phyloP scores from a whole-genome alignment of 164 flowering plant species.

The Hamamelis virginiana region DNA sequence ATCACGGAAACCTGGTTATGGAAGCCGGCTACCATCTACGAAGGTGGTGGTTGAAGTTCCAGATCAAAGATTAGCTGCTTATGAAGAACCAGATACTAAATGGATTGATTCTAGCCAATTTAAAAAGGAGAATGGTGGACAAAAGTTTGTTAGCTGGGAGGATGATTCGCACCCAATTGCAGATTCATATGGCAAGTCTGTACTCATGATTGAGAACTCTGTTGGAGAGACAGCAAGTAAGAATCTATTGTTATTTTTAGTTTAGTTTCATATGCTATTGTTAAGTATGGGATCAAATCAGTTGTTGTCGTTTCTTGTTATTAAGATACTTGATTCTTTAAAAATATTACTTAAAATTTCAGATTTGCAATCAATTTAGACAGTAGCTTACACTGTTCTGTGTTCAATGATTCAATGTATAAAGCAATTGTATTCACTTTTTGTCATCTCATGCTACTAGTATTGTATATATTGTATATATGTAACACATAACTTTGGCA shows the following conservation, averaged over 20 bases:
- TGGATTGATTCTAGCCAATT: conserved; percentile 54
- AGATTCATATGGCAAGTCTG: conserved; percentile 53
- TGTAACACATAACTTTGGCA: too few species aligned
- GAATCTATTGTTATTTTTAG: conserved; percentile 13
- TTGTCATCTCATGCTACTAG: neutral
- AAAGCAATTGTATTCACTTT: too few species aligned
- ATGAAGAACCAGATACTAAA: conserved; percentile 75
- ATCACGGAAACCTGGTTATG: conserved; percentile 43
- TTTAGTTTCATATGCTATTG: neutral
- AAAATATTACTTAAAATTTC: too few species aligned
- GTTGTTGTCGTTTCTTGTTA: too few species aligned
- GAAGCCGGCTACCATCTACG: conserved; percentile 46
- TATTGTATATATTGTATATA: neutral
- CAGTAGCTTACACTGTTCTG: neutral
- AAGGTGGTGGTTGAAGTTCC: conserved; percentile 71
- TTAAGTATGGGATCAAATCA: neutral
- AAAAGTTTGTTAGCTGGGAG: conserved; percentile 53
- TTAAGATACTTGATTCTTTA: too few species aligned
- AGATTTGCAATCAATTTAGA: too few species aligned
- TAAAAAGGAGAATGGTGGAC: conserved; percentile 41
- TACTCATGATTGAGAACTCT: conserved; percentile 41
- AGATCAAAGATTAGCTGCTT: conserved; percentile 42
- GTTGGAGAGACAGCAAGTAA: conserved; percentile 60
- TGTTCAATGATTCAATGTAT: too few species aligned
- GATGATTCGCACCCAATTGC: conserved; percentile 36